Evolutionary conservation across 345 rosid species (phyloP).

Genomic region (Eutrema heterophyllum): DNA sequence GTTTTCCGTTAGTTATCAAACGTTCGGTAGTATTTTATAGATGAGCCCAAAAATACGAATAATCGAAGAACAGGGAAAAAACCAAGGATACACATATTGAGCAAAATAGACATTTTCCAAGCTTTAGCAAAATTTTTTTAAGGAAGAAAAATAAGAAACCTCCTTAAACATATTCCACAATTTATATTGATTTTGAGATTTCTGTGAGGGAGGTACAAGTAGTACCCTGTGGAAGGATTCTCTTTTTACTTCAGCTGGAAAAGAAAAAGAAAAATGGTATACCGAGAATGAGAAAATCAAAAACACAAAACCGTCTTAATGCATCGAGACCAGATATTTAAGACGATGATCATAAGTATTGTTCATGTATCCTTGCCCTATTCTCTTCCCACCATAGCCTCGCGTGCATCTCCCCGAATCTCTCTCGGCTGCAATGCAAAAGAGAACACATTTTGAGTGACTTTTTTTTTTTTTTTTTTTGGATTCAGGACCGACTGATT

Average conservation of each 20-base stretch:
- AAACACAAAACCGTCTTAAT: conserved; percentile 21
- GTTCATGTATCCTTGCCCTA: conserved; percentile 88
- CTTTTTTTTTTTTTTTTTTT: too few species aligned
- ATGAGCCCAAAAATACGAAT: neutral
- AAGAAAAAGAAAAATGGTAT: neutral
- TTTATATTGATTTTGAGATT: conserved; percentile 10
- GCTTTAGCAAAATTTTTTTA: neutral
- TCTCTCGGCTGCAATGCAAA: conserved; percentile 67
- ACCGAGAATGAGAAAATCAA: conserved; percentile 9
- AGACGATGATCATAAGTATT: conserved; percentile 55
- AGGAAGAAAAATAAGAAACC: neutral
- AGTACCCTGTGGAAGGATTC: conserved; percentile 2
- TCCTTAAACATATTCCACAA: conserved; percentile 2
- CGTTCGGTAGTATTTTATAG: neutral
- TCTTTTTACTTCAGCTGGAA: conserved; percentile 6
- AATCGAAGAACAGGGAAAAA: neutral
- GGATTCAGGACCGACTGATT: neutral
- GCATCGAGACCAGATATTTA: neutral
- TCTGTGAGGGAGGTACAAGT: conserved; percentile 15
- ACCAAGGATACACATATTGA: neutral
- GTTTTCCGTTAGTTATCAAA: neutral
- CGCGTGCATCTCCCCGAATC: conserved; percentile 95
- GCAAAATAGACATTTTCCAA: neutral
- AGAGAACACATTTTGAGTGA: neutral
- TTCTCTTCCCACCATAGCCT: conserved; percentile 99